These are phyloP conservation scores for Elsinoe ampelina DNA, from an alignment of 2,329 filamentous ascomycete genomes.

Conservation along the genomic window DNA sequence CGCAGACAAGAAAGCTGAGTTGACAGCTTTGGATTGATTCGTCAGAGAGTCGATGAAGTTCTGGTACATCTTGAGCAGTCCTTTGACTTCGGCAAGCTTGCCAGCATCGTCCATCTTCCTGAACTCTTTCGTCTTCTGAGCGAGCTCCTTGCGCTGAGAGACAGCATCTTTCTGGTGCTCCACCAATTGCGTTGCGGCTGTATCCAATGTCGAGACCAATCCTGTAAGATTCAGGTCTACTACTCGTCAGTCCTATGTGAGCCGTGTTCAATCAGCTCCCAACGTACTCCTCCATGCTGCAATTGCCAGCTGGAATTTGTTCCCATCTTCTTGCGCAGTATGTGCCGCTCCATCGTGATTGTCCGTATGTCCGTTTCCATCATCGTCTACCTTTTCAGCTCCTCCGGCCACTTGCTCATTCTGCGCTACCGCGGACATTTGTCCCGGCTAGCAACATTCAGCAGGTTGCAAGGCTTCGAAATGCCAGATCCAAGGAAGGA, in stretches of 20 bases:
- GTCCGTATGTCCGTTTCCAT: not conserved
- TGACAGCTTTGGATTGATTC: slow-evolving; percentile 89
- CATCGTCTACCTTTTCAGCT: not conserved
- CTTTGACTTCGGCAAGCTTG: slow-evolving; percentile 83
- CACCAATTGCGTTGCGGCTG: slow-evolving; percentile 90
- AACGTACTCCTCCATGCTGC: slow-evolving; percentile 83
- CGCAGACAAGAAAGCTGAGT: slow-evolving; percentile 82
- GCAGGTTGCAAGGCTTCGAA: not conserved
- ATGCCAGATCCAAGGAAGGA: too few relatives aligned
- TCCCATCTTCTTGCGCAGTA: slow-evolving; percentile 48
- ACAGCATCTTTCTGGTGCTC: slow-evolving; percentile 90
- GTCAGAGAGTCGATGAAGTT: slow-evolving; percentile 93
- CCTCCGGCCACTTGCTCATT: slow-evolving; percentile 13
- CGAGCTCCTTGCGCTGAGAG: slow-evolving; percentile 88
- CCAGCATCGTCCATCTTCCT: slow-evolving; percentile 81
- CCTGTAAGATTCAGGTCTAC: slow-evolving; percentile 77
- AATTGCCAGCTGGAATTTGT: slow-evolving; percentile 95
- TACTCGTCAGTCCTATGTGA: slow-evolving; percentile 19
- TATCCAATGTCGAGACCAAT: slow-evolving; percentile 77
- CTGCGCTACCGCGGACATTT: slow-evolving; percentile 15
- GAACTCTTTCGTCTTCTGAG: slow-evolving; percentile 99
- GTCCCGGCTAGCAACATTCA: not conserved
- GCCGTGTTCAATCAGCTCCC: not conserved
- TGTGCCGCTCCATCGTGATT: not conserved
- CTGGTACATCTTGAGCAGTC: slow-evolving; percentile 81